Percentiles rank a stretch among this genome's conserved stretches.
phyloP scores from a whole-genome alignment of 2,329 filamentous ascomycete species.

The Curvularia verruculosa region DNA sequence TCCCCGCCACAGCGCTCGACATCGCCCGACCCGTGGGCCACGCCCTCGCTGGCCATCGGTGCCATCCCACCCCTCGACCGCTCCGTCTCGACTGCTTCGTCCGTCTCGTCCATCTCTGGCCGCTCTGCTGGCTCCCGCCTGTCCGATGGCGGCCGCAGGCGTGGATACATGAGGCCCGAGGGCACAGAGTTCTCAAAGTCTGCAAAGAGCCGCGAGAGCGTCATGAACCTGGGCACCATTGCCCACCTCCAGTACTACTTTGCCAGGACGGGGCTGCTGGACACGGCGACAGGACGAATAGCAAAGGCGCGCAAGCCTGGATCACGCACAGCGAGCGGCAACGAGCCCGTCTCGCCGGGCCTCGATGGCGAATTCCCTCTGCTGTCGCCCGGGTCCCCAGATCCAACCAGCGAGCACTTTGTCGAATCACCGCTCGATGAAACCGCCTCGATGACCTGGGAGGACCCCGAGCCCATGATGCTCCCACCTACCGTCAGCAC shows the following conservation, averaged over 20 bases:
- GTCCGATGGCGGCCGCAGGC: conserved; percentile 61
- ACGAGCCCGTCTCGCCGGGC: conserved; percentile 36
- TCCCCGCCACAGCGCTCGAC: conserved; percentile 48
- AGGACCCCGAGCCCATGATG: conserved; percentile 75
- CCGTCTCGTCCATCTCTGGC: conserved; percentile 61
- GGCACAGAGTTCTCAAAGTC: conserved; percentile 90
- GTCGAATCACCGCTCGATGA: conserved; percentile 62
- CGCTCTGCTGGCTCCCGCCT: conserved; percentile 67
- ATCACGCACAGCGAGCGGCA: conserved; percentile 41
- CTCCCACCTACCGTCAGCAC: conserved; percentile 97
- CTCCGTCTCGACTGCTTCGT: conserved; percentile 67
- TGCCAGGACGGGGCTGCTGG: conserved; percentile 87
- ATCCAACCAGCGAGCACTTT: conserved; percentile 47
- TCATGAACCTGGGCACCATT: conserved; percentile 95
- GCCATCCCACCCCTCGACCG: conserved; percentile 65
- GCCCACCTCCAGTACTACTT: conserved; percentile 99
- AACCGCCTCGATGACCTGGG: conserved; percentile 56
- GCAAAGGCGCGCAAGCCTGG: conserved; percentile 68
- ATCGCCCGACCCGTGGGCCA: conserved; percentile 69
- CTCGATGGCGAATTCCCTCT: conserved; percentile 36
- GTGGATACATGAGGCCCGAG: conserved; percentile 87
- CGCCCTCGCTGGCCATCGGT: conserved; percentile 68
- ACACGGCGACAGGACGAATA: conserved; percentile 88
- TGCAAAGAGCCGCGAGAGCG: conserved; percentile 87
- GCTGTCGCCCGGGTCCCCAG: conserved; percentile 32